Evolutionary conservation across 2,329 filamentous ascomycete species (phyloP).

Genomic region (Phyllosticta citriasiana): DNA sequence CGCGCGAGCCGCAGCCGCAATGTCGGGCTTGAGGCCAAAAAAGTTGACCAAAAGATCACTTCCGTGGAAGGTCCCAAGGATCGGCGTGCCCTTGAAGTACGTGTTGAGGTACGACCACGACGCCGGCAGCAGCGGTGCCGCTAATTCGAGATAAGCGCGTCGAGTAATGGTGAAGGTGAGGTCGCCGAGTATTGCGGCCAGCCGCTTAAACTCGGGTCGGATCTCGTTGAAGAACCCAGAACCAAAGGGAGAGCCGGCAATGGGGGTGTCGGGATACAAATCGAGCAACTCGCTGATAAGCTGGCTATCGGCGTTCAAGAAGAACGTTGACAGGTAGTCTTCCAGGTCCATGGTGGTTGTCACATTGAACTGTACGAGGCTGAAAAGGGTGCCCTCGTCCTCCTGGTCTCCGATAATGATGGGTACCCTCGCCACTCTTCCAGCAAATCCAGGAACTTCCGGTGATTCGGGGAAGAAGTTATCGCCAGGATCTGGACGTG

Average conservation of each 20-base stretch:
- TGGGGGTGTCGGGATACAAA: constrained; percentile 49
- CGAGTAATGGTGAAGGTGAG: constrained; percentile 64
- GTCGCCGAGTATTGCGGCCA: constrained; percentile 67
- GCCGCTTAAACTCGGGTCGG: constrained; percentile 68
- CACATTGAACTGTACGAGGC: constrained; percentile 59
- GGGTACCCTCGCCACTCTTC: constrained; percentile 46
- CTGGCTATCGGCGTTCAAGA: constrained; percentile 43
- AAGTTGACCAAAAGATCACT: constrained; percentile 50
- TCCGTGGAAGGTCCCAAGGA: constrained; percentile 68
- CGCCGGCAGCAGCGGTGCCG: constrained; percentile 46
- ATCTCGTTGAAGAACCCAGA: constrained; percentile 59
- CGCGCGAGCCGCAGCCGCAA: constrained; percentile 27
- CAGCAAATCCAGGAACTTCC: constrained; percentile 44
- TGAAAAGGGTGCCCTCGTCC: constrained; percentile 69
- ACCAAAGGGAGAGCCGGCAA: constrained; percentile 60
- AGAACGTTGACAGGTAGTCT: constrained; percentile 54
- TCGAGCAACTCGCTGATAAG: constrained; percentile 48
- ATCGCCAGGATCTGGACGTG: constrained; percentile 54
- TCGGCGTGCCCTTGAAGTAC: constrained; percentile 60
- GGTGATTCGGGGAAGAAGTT: constrained; percentile 51
- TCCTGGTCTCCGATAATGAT: constrained; percentile 66
- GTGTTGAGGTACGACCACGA: constrained; percentile 67
- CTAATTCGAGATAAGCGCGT: constrained; percentile 48
- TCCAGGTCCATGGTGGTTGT: constrained; percentile 50
- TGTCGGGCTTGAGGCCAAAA: constrained; percentile 41